phyloP scores from a whole-genome alignment of 2,329 filamentous ascomycete species.

The Stagonosporopsis chrysanthemi region DNA sequence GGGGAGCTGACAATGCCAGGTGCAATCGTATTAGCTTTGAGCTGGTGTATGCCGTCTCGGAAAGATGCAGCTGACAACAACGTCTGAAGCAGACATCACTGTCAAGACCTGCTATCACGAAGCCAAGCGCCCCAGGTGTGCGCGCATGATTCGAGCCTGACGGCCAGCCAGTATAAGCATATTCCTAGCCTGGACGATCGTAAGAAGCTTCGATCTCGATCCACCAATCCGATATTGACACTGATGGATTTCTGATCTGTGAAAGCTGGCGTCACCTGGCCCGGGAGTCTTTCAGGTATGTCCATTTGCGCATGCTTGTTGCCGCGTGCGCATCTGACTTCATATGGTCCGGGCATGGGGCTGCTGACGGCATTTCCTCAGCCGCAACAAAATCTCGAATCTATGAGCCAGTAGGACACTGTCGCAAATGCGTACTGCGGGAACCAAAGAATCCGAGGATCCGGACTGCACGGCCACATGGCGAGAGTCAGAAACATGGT shows the following conservation, averaged over 20 bases:
- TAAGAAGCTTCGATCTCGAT: conserved; percentile 8
- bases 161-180: conserved; percentile 6
- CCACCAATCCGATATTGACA: conserved; percentile 1
- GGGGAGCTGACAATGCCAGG: neutral
- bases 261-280: conserved; percentile 11
- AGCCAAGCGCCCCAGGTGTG: neutral
- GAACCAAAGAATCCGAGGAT: conserved; percentile 3
- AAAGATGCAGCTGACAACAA: neutral
- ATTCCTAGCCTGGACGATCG: conserved; percentile 14
- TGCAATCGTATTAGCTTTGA: neutral
- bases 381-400: conserved; percentile 8
- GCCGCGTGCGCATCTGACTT: conserved; percentile 5
- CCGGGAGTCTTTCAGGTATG: neutral
- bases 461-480: conserved; percentile 2
- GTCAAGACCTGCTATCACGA: neutral
- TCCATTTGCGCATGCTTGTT: conserved; percentile 4
- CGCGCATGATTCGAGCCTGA: neutral
- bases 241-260: neutral
- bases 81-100: neutral
- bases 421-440: neutral
- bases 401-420: neutral
- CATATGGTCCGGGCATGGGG: neutral
- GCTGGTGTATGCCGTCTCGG: neutral
- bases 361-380: conserved; percentile 14
- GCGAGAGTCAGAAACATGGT: neutral